Evolutionary conservation across 2,329 filamentous ascomycete species (phyloP).

Genomic region (Talaromyces piceae): DNA sequence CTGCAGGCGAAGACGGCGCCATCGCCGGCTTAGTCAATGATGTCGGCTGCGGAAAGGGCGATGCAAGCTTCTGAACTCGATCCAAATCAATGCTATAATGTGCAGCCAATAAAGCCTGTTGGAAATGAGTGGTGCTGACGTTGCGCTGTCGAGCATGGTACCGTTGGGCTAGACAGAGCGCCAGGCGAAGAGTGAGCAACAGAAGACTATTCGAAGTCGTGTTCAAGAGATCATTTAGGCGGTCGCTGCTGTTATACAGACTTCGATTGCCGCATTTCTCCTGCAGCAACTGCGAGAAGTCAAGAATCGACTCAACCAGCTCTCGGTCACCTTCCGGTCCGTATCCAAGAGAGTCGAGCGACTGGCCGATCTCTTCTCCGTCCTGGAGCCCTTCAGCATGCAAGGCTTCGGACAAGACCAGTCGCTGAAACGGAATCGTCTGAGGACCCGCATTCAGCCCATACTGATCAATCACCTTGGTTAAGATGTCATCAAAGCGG

Average conservation of each 20-base stretch:
- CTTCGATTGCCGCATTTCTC: slow-evolving; percentile 96
- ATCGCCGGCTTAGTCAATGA: slow-evolving; percentile 46
- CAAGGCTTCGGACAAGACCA: slow-evolving; percentile 34
- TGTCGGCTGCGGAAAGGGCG: slow-evolving; percentile 70
- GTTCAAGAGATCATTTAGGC: slow-evolving; percentile 82
- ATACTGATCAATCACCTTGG: slow-evolving; percentile 74
- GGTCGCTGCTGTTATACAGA: slow-evolving; percentile 87
- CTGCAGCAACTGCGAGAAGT: slow-evolving; percentile 78
- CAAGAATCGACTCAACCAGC: slow-evolving; percentile 70
- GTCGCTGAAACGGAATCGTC: slow-evolving; percentile 58
- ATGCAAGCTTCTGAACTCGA: slow-evolving; percentile 72
- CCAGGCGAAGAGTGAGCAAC: slow-evolving; percentile 68
- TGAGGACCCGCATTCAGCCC: slow-evolving; percentile 74
- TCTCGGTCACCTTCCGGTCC: slow-evolving; percentile 68
- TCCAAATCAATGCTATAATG: slow-evolving; percentile 72
- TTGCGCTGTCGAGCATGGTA: slow-evolving; percentile 81
- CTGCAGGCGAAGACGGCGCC: slow-evolving; percentile 40
- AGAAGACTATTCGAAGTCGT: slow-evolving; percentile 76
- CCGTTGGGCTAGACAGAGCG: slow-evolving; percentile 79
- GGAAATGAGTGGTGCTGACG: slow-evolving; percentile 57
- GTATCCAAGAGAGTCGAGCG: slow-evolving; percentile 56
- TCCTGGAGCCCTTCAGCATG: slow-evolving; percentile 44
- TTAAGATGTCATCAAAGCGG: slow-evolving; percentile 82
- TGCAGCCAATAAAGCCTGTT: slow-evolving; percentile 66
- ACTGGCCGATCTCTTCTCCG: slow-evolving; percentile 39